phyloP scores from a whole-genome alignment of 1,284 basidiomycete species.

The Ganoderma resinaceum region DNA sequence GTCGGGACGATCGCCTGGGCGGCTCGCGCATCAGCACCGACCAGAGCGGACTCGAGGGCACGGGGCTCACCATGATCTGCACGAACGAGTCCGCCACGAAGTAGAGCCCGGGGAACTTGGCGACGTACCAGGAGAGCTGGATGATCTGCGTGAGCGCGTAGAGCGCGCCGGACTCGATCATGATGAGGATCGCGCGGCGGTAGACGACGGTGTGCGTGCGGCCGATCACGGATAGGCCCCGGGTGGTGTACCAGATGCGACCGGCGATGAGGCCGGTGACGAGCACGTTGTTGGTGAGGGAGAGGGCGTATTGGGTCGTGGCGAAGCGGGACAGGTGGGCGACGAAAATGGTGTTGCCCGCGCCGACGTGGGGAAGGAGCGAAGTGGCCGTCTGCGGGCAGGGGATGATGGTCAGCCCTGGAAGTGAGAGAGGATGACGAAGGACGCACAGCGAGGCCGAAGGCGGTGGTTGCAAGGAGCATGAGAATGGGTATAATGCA shows the following conservation, averaged over 20 bases:
- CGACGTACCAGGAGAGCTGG: constrained; percentile 10
- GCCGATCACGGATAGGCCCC: not conserved
- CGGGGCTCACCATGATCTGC: not conserved
- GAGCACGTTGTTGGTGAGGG: not conserved
- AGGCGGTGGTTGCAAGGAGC: not conserved
- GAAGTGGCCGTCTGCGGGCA: not conserved
- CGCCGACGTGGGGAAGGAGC: not conserved
- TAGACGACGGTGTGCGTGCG: not conserved
- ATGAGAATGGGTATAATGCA: constrained; percentile 3
- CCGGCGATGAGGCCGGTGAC: constrained; percentile 9
- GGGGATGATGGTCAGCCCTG: not conserved
- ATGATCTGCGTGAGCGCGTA: constrained; percentile 15
- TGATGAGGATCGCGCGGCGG: constrained; percentile 11
- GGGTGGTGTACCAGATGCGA: constrained; percentile 9
- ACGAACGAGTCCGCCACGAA: constrained; percentile 6
- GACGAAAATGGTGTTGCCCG: constrained; percentile 4
- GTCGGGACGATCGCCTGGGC: not conserved
- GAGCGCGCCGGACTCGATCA: constrained; percentile 15
- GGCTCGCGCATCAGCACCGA: not conserved
- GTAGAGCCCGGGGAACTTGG: constrained; percentile 6
- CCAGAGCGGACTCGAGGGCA: not conserved
- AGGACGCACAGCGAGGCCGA: not conserved
- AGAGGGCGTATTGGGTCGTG: not conserved
- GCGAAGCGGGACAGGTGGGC: not conserved
- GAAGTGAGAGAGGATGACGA: not conserved